These are phyloP conservation scores for Exobasidium cylindrosporum DNA, from an alignment of 1,284 basidiomycete genomes.

Conservation along the genomic window DNA sequence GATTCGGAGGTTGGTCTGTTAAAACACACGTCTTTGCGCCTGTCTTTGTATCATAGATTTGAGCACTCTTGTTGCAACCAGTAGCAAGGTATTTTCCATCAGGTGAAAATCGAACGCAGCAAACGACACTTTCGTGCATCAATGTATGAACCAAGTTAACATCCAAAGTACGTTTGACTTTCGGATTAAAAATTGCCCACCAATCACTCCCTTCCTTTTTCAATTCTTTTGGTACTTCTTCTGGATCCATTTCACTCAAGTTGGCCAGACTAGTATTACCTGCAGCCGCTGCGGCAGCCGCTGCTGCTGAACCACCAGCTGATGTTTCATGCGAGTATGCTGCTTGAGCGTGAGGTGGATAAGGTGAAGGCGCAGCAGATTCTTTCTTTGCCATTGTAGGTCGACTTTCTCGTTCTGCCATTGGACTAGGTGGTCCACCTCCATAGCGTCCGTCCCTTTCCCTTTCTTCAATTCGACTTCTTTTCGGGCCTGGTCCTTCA, in stretches of 20 bases:
- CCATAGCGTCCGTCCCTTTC: slow-evolving; percentile 4
- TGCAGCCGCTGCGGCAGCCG: slow-evolving; percentile 32
- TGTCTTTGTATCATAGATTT: slow-evolving; percentile 84
- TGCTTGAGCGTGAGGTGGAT: slow-evolving; percentile 9
- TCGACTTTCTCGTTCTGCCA: slow-evolving; percentile 2
- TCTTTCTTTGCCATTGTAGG: slow-evolving; percentile 4
- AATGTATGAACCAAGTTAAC: slow-evolving; percentile 86
- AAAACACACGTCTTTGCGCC: slow-evolving; percentile 68
- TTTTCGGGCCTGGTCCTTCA: background rate
- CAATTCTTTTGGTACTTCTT: slow-evolving; percentile 59
- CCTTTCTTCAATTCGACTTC: slow-evolving; percentile 5
- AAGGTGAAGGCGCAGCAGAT: background rate
- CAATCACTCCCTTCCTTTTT: slow-evolving; percentile 85
- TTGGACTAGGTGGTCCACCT: slow-evolving; percentile 4
- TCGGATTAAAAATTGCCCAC: slow-evolving; percentile 90
- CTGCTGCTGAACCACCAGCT: slow-evolving; percentile 31
- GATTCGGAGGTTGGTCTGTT: slow-evolving; percentile 61
- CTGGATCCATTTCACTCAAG: slow-evolving; percentile 46
- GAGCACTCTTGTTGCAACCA: slow-evolving; percentile 83
- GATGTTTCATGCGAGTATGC: slow-evolving; percentile 8
- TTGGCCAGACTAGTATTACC: slow-evolving; percentile 49
- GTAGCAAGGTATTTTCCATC: slow-evolving; percentile 85
- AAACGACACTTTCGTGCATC: slow-evolving; percentile 85
- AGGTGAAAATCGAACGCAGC: slow-evolving; percentile 83
- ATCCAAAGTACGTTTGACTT: slow-evolving; percentile 75